Conservation (phyloP, 805 yeast species). For the Saturnispora bothae region DNA sequence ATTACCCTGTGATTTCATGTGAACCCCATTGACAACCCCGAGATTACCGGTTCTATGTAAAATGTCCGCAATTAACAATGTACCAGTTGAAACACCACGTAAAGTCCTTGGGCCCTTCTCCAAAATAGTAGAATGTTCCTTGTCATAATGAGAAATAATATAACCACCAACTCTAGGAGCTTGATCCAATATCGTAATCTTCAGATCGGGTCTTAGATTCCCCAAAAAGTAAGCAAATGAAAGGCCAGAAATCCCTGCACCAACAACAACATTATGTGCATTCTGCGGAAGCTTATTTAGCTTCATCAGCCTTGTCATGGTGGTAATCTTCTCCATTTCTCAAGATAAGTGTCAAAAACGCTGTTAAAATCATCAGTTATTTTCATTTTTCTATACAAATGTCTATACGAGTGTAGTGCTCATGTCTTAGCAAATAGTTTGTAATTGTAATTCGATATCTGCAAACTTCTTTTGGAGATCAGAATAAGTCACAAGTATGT, state of each 20-base stretch:
- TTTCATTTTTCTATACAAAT: too few relatives aligned
- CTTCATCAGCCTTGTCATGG: constrained; percentile 1
- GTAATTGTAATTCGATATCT: constrained; percentile 3
- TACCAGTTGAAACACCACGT: constrained; percentile 74
- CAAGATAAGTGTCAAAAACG: background rate
- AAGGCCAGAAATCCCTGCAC: constrained; percentile 85
- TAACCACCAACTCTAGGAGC: constrained; percentile 63
- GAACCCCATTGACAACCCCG: constrained; percentile 49
- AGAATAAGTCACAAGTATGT: constrained; percentile 11
- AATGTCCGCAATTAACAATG: constrained; percentile 55
- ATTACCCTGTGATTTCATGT: constrained; percentile 51
- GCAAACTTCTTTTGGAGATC: constrained; percentile 20
- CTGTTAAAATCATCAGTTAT: background rate
- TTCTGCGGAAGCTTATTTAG: constrained; percentile 13
- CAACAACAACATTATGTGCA: constrained; percentile 58
- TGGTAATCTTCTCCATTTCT: constrained; percentile 5
- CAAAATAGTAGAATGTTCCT: constrained; percentile 28
- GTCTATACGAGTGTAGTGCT: too few relatives aligned
- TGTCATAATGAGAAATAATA: constrained; percentile 42
- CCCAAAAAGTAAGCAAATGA: constrained; percentile 59
- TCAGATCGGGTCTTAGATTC: constrained; percentile 67
- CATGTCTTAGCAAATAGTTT: too few relatives aligned
- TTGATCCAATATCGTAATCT: constrained; percentile 53
- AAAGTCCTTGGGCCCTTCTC: constrained; percentile 92
- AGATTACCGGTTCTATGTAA: constrained; percentile 37